A percentile compares a stretch with the other conserved stretches of the same genome.
These are phyloP conservation scores for Eucalyptus guilfoylei DNA, from an alignment of 345 rosid species.

Conservation along the genomic window DNA sequence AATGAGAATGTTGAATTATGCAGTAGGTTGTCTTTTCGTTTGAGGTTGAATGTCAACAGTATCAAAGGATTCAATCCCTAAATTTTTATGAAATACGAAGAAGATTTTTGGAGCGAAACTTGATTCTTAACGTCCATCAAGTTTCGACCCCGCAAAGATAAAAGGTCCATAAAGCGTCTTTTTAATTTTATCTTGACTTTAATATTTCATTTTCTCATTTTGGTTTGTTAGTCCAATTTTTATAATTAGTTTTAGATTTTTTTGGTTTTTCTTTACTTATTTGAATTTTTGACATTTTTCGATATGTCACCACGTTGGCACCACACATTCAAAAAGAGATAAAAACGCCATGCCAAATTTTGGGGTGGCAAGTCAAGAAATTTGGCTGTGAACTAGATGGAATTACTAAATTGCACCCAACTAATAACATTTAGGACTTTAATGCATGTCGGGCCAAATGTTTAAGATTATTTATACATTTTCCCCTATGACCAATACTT, in stretches of 20 bases:
- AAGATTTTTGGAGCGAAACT: background rate
- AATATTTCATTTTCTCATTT: background rate
- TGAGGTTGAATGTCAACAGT: background rate
- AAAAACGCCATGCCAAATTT: background rate
- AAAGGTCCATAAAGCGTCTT: no score
- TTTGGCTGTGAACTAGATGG: background rate
- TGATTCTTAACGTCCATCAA: background rate
- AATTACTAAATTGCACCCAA: background rate
- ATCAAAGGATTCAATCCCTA: background rate
- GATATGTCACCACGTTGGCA: background rate
- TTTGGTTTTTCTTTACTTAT: background rate
- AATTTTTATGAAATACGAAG: background rate
- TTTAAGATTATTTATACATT: background rate
- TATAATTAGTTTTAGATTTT: background rate
- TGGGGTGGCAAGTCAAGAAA: background rate
- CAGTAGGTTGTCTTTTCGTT: background rate
- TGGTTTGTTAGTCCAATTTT: background rate
- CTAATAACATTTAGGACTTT: background rate
- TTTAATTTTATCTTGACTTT: background rate
- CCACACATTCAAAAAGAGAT: background rate
- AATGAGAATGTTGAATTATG: background rate
- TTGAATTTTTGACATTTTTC: background rate
- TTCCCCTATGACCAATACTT: background rate
- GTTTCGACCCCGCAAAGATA: no score
- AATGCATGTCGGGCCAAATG: background rate